Evolutionary conservation across 768 basidiomycete species (phyloP).

Genomic region (Cystofilobasidium macerans): DNA sequence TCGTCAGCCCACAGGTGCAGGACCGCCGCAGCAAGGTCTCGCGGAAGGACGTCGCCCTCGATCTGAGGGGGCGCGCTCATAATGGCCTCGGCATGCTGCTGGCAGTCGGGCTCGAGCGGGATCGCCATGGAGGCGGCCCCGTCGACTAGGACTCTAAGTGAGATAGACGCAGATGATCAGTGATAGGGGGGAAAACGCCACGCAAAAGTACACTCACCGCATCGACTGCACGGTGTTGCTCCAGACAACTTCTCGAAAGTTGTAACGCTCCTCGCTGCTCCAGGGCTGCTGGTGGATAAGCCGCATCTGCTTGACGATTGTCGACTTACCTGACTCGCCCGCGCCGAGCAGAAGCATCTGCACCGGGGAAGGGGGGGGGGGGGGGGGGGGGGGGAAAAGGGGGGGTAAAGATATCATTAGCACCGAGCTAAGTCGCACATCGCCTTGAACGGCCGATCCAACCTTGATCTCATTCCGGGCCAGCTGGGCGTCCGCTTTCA

Average conservation of each 20-base stretch:
- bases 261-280: background rate
- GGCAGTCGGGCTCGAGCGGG: background rate
- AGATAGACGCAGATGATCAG: background rate
- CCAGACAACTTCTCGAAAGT: constrained; percentile 10
- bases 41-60: constrained; percentile 45
- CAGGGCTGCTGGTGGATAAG: constrained; percentile 3
- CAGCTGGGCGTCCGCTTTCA: constrained; percentile 6
- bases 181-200: background rate
- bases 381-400: background rate
- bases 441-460: background rate
- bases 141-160: background rate
- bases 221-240: constrained; percentile 81
- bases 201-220: constrained; percentile 45
- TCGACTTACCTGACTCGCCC: background rate
- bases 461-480: constrained; percentile 14
- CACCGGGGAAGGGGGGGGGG: background rate
- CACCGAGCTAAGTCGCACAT: background rate
- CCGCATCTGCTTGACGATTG: constrained; percentile 14
- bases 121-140: background rate
- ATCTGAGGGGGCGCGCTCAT: constrained; percentile 29
- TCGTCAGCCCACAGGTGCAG: constrained; percentile 8
- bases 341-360: constrained; percentile 71
- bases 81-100: constrained; percentile 4
- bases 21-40: background rate
- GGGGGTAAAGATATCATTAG: background rate